phyloP scores from a whole-genome alignment of 805 yeast species.

The Deakozyma indianensis region DNA sequence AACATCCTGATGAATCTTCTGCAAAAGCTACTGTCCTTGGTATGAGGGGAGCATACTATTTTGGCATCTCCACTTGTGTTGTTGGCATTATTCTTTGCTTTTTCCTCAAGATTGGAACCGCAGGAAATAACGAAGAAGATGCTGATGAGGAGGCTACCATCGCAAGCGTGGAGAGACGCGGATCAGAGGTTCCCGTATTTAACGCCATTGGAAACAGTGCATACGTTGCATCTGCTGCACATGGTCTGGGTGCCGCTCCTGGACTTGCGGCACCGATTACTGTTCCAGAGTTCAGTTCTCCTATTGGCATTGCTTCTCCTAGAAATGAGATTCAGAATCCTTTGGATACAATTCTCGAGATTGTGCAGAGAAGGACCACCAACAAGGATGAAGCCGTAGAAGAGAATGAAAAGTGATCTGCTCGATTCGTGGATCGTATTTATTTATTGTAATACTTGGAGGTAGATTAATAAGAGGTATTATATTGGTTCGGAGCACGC shows the following conservation, averaged over 20 bases:
- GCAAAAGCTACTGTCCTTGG: background rate
- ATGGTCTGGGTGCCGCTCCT: too few species aligned
- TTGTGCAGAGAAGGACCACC: background rate
- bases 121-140: conserved; percentile 5
- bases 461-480: too few species aligned
- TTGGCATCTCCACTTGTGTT: conserved; percentile 25
- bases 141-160: conserved; percentile 12
- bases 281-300: background rate
- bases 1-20: background rate
- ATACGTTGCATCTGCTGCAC: too few species aligned
- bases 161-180: too few species aligned
- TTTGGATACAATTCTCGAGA: background rate
- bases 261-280: too few species aligned
- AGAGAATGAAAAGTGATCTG: too few species aligned
- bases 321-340: background rate
- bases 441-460: too few species aligned
- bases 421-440: too few species aligned
- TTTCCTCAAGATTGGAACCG: conserved; percentile 25
- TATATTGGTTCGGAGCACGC: too few species aligned
- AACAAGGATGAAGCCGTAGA: background rate
- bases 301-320: background rate
- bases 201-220: too few species aligned
- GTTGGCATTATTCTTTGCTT: conserved; percentile 18
- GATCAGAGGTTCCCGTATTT: too few species aligned
- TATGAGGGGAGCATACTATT: conserved; percentile 19